phyloP scores from a whole-genome alignment of 2,329 filamentous ascomycete species.

The Phaeoacremonium minimum region DNA sequence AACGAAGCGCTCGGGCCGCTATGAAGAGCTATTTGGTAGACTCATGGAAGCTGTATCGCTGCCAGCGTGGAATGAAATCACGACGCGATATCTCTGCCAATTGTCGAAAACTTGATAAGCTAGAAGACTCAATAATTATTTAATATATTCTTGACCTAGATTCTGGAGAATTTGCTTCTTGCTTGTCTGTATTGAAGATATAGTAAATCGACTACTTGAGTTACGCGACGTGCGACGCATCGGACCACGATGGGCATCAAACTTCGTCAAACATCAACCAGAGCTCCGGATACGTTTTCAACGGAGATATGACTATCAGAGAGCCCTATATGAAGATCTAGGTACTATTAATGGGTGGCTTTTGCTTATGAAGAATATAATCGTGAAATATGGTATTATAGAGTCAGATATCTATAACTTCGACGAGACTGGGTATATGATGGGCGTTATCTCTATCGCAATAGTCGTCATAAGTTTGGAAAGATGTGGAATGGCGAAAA shows the following conservation, averaged over 20 bases:
- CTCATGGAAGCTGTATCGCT: no score
- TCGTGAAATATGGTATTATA: conserved; percentile 15
- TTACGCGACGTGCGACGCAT: no score
- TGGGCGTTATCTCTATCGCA: conserved; percentile 17
- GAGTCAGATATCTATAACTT: conserved; percentile 15
- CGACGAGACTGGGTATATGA: conserved; percentile 25
- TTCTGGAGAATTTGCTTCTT: no score
- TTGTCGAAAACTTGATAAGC: no score
- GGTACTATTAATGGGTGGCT: conserved; percentile 15
- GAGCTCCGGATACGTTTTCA: conserved; percentile 16
- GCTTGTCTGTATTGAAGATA: no score
- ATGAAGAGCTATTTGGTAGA: no score
- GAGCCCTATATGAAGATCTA: conserved; percentile 17
- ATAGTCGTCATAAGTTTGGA: conserved; percentile 20
- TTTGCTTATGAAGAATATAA: conserved; percentile 11
- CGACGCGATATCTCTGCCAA: no score
- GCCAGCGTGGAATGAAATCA: no score
- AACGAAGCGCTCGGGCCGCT: no score
- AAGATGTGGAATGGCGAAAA: conserved; percentile 11
- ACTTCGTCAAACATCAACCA: conserved; percentile 20
- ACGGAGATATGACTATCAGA: conserved; percentile 16
- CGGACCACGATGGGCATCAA: conserved; percentile 16
- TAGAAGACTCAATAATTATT: no score
- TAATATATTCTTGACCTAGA: no score
- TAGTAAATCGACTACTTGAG: no score